Evolutionary conservation across 2,329 filamentous ascomycete species (phyloP).

Genomic region (Aspergillus thermomutatus): DNA sequence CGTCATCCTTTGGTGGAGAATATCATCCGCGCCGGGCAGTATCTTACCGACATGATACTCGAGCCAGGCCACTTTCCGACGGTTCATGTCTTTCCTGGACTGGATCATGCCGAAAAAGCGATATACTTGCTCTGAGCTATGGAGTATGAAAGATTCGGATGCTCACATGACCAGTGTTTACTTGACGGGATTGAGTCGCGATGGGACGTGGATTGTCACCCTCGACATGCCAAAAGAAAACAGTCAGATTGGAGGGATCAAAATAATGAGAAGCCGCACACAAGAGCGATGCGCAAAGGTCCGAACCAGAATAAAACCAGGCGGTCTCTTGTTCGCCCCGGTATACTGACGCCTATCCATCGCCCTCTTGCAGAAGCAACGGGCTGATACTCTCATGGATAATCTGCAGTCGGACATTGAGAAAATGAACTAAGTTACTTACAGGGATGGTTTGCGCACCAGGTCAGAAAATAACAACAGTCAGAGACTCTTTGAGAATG

Average conservation of each 20-base stretch:
- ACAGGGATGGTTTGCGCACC: background rate
- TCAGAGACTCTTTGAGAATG: background rate
- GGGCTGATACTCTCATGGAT: background rate
- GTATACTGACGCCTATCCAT: background rate
- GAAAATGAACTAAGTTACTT: background rate
- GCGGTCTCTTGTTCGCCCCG: too few species aligned
- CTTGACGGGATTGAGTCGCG: background rate
- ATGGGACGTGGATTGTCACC: background rate
- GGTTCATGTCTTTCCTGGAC: background rate
- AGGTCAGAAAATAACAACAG: background rate
- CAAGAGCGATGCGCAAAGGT: background rate
- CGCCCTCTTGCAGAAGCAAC: background rate
- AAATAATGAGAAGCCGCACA: background rate
- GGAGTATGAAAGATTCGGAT: background rate
- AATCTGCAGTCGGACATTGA: background rate
- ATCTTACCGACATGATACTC: background rate
- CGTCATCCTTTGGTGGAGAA: slow-evolving; percentile 21
- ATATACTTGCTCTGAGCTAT: background rate
- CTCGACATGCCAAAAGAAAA: too few species aligned
- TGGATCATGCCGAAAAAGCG: background rate
- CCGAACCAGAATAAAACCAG: background rate
- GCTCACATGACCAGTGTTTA: background rate
- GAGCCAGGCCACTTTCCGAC: background rate
- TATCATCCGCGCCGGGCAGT: background rate
- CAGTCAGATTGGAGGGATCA: too few species aligned